phyloP scores from a whole-genome alignment of 495 filamentous ascomycete species.

The Daldinia bambusicola region DNA sequence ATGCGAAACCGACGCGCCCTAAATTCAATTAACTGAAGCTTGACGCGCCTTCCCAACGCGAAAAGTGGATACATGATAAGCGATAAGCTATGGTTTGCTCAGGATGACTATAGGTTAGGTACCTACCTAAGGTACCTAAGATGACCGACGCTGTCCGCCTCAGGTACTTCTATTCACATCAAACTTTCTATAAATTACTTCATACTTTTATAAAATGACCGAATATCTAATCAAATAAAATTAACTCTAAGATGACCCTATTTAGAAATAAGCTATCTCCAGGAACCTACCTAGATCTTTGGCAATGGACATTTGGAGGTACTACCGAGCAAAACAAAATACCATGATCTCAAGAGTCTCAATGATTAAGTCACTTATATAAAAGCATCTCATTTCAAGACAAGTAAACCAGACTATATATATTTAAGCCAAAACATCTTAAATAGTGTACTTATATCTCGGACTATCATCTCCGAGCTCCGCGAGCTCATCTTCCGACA shows the following conservation, averaged over 20 bases:
- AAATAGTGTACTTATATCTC: constrained; percentile 67
- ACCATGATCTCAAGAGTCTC: no score
- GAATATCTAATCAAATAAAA: no score
- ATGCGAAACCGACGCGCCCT: constrained; percentile 44
- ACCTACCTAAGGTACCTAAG: no score
- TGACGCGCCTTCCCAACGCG: constrained; percentile 40
- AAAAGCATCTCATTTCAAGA: not conserved
- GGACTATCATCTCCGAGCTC: constrained; percentile 77
- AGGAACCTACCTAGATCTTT: no score
- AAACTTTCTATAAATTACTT: not conserved
- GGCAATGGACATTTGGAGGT: no score
- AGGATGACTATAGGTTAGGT: not conserved
- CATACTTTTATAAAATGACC: not conserved
- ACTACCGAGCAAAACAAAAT: no score
- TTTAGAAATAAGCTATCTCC: no score
- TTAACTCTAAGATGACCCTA: no score
- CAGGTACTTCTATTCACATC: no score
- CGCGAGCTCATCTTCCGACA: constrained; percentile 71
- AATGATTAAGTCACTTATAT: not conserved
- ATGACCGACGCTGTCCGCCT: no score
- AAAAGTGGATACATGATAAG: constrained; percentile 20
- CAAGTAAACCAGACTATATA: not conserved
- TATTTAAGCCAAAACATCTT: constrained; percentile 26
- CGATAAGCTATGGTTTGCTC: not conserved
- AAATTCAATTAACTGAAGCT: constrained; percentile 40